Evolutionary conservation across 148 eudicot genomes (phyloP).

Genomic region (Chenopodium quinoa): DNA sequence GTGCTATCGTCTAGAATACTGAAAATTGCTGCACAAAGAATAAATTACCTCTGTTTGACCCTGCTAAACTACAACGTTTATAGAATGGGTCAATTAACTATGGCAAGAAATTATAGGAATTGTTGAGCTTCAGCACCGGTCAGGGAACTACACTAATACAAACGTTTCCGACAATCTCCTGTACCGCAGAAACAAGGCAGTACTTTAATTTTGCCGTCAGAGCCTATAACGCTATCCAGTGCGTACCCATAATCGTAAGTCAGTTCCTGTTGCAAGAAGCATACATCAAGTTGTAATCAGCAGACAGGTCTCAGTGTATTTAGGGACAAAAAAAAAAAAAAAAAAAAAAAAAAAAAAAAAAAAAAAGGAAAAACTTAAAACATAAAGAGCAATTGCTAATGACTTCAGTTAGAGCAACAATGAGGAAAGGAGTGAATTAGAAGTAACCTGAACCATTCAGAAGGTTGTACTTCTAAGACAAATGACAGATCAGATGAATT

Average conservation of each 20-base stretch:
- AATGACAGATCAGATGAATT: no score
- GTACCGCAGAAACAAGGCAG: slow-evolving; percentile 68
- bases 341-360: no score
- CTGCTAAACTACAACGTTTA: not conserved
- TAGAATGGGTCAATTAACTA: not conserved
- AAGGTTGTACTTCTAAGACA: no score
- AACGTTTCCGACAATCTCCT: slow-evolving; percentile 61
- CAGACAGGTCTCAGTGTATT: not conserved
- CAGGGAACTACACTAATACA: slow-evolving; percentile 35
- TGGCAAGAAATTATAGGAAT: not conserved
- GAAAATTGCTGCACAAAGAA: not conserved
- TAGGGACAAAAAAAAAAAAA: not conserved
- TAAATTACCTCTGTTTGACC: not conserved
- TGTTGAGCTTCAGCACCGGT: not conserved
- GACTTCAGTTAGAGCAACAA: not conserved
- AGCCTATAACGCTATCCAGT: slow-evolving; percentile 63
- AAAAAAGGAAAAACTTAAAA: not conserved
- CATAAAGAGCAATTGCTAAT: not conserved
- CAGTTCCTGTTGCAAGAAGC: slow-evolving; percentile 53
- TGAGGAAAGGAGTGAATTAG: not conserved
- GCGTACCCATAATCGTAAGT: slow-evolving; percentile 75
- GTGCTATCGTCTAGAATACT: not conserved
- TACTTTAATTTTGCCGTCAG: slow-evolving; percentile 52
- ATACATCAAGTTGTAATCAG: not conserved
- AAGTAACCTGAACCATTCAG: no score